Evolutionary conservation across 345 rosid species (phyloP), one percentile per base, ranked within the genome.

Genomic region (Eucalyptus cladocalyx): DNA sequence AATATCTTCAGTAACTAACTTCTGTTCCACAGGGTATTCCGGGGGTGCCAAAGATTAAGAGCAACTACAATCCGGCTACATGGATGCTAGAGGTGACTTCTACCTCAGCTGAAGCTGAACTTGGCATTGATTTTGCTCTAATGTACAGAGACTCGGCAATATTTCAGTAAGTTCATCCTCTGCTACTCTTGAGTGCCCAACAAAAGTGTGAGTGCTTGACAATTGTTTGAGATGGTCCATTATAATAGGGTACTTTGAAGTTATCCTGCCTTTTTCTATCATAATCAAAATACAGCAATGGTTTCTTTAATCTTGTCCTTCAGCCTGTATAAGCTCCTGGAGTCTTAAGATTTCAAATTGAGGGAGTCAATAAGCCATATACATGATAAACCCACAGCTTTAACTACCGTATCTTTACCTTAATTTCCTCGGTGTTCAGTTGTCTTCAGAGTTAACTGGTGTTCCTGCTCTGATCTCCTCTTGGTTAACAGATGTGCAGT

Each of bases 11-110:
- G 24, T 40, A 62, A 69, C 43, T 62, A 60, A 86, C 53, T 86
- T 53, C 80, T 30, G 23, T 7, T 54, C 16, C 23, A 89, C 90
- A 97, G 98, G 67, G 92, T 43, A 90, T 97, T 30, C 89, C 93
- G 81, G 98, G 98, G 65, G 95, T 94, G 87, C 87, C 93, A 5
- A 95, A 94, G 90, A 96, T 95, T 32, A 94, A 87, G 91, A 93
- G 94, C 80, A 96, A 94, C 60, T 92, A 92, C 87, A 97, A 97
- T 90, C 99, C 99, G 42, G 95, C 97, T 50, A 96, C 98, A 87
- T 96, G 99, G 98, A 93, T 96, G 94, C 87, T 97, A 86, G 97
- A 95, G 72, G 93, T 95, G 49, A 93, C 97, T 89, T 95, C 96
- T 87, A 88, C 89, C 86, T 95, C 96, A 10, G 89, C 93, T 32